Base-by-base conservation (phyloP, 169 alveolate species). In the Plasmodium coatneyi region DNA sequence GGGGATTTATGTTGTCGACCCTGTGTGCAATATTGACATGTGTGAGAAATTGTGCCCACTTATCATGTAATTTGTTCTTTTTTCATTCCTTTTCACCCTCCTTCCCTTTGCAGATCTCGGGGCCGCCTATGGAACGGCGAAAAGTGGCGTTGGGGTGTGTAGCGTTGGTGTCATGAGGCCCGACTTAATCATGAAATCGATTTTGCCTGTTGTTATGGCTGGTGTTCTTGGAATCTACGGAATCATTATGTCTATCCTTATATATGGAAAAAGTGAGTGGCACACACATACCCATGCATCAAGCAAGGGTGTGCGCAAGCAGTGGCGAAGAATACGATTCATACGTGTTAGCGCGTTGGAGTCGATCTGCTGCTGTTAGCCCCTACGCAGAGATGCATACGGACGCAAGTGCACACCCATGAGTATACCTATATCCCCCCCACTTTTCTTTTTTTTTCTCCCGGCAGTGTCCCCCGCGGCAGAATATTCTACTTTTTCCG, bases 121-220 rank as follows among this genome's bases (percentile, higher is more conserved):
- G 60, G 99, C 99, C 19, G 99, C 99, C 83, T 99, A 99, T 96
- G 99, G 98, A 39, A 98, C 99, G 41, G 99, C 99, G 25, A 98
- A 99, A 96, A 96, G 99, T 76, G 99, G 99, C 56, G 99, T 99
- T 30, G 99, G 99, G 43, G 99, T 99, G 84, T 97, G 99, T 72
- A 97, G 99, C 93, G 99, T 99, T 99, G 99, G 99, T 72, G 99
- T 99, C 56, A 97, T 99, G 99, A 98, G 99, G 83, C 99, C 99
- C 14, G 99, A 99, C 84, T 96, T 99, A 93, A 98, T 99, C 90
- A 99, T 99, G 99, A 98, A 98, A 94, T 98, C 99, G 71, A 99
- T 99, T 94, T 98, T 99, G 60, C 99, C 99, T 43, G 99, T 99
- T 74, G 99, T 99, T 96, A 99, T 99, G 99, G 99, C 99, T 70